Percentiles rank a stretch among this genome's conserved stretches.
These are phyloP conservation scores for Dactylonectria macrodidyma DNA, from an alignment of 2,329 filamentous ascomycete species.

Conservation along the genomic window DNA sequence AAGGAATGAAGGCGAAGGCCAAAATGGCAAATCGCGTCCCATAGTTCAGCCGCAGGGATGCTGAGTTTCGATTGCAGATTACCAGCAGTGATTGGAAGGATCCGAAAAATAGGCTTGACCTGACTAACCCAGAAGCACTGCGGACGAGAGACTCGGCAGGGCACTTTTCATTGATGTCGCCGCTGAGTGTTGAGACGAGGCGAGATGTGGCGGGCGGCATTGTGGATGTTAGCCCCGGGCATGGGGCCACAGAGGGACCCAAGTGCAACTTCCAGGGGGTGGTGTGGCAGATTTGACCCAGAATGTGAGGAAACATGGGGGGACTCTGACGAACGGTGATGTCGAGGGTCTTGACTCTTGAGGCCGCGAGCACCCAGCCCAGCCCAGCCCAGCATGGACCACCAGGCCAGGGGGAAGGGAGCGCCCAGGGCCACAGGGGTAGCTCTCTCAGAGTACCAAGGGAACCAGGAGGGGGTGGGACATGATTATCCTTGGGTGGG, in stretches of 20 bases:
- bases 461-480: conserved; percentile 10
- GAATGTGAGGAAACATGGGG: conserved; percentile 31
- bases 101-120: conserved; percentile 32
- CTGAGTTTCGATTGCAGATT: conserved; percentile 36
- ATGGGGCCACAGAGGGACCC: conserved; percentile 10
- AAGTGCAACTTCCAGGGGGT: conserved; percentile 18
- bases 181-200: neutral
- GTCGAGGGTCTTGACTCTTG: conserved; percentile 20
- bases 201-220: conserved; percentile 34
- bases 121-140: conserved; percentile 32
- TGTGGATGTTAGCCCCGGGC: conserved; percentile 37
- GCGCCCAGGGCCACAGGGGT: conserved; percentile 19
- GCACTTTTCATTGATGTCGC: conserved; percentile 19
- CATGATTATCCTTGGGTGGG: neutral
- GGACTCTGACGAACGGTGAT: conserved; percentile 31
- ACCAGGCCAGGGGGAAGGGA: conserved; percentile 12
- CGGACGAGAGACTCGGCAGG: conserved; percentile 8
- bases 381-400: conserved; percentile 23
- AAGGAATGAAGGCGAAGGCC: conserved; percentile 36
- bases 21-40: conserved; percentile 21
- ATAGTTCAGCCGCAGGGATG: conserved; percentile 40
- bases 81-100: conserved; percentile 32
- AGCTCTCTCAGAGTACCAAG: conserved; percentile 11
- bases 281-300: conserved; percentile 27
- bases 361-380: conserved; percentile 15